phyloP scores from a whole-genome alignment of 495 filamentous ascomycete genomes.

The Talaromyces borbonicus region DNA sequence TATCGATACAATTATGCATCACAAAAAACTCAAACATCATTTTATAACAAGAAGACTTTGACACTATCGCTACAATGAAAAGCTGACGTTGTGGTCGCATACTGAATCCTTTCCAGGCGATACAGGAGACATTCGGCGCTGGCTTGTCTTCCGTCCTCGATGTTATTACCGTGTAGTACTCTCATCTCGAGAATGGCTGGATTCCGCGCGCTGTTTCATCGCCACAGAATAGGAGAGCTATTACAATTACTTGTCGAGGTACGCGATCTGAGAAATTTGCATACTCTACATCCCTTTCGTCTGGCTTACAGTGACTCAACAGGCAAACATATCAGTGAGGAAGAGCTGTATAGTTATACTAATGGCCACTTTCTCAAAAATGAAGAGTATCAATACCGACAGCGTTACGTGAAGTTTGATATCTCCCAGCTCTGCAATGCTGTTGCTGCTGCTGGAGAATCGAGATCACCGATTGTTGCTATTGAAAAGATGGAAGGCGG shows the following conservation, averaged over 20 bases:
- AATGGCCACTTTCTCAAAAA: slow-evolving; percentile 21
- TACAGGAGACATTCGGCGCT: no score
- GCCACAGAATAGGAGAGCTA: neutral
- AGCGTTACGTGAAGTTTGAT: slow-evolving; percentile 19
- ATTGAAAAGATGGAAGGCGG: slow-evolving; percentile 26
- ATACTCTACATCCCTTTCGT: neutral
- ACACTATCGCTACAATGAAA: no score
- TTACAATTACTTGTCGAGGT: slow-evolving; percentile 3
- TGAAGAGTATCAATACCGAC: slow-evolving; percentile 13
- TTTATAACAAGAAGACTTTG: no score
- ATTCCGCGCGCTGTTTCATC: neutral
- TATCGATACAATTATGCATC: no score
- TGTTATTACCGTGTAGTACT: no score
- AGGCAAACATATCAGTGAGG: neutral
- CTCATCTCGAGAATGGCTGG: neutral
- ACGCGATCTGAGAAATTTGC: neutral
- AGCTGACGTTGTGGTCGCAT: no score
- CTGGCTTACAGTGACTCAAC: slow-evolving; percentile 3
- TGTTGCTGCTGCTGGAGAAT: slow-evolving; percentile 12
- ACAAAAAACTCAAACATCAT: no score
- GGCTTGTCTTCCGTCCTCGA: no score
- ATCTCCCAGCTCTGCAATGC: slow-evolving; percentile 17
- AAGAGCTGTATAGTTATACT: slow-evolving; percentile 17
- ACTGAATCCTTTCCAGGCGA: no score
- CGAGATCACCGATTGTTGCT: slow-evolving; percentile 13